These are phyloP conservation scores for Metrosideros polymorpha DNA, from an alignment of 441 rosid species.

Conservation along the genomic window DNA sequence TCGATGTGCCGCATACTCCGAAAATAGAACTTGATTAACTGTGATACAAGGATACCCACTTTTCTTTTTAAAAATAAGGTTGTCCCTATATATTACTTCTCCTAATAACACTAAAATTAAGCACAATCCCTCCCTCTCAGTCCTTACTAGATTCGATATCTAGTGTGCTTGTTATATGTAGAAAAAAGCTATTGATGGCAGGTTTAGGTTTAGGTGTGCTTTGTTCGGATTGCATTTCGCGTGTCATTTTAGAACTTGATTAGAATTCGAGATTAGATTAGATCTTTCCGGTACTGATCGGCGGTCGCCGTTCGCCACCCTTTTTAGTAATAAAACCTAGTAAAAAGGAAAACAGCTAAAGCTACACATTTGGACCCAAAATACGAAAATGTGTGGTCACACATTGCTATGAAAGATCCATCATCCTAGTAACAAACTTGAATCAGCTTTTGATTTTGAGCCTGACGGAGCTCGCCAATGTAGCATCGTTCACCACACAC, in stretches of 20 bases:
- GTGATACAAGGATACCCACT: neutral
- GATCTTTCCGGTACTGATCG: too few relatives aligned
- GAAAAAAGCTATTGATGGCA: neutral
- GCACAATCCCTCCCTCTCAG: neutral
- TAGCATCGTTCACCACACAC: neutral
- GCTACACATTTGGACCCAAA: neutral
- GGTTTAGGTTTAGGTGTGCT: neutral
- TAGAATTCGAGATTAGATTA: neutral
- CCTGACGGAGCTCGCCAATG: neutral
- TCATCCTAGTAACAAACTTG: neutral
- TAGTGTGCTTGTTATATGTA: neutral
- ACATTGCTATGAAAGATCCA: neutral
- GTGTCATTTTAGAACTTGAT: neutral
- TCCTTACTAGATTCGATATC: neutral
- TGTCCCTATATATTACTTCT: neutral
- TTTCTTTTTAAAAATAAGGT: neutral
- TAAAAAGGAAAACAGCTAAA: neutral
- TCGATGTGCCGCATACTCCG: too few relatives aligned
- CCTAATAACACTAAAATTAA: fast-evolving
- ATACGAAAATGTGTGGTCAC: neutral
- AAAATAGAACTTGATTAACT: neutral
- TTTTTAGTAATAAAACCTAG: too few relatives aligned
- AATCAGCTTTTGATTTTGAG: neutral
- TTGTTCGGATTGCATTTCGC: neutral
- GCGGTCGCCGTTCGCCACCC: neutral